Base-by-base conservation (phyloP, 2,329 filamentous ascomycete species). In the Helotiales sp. region DNA sequence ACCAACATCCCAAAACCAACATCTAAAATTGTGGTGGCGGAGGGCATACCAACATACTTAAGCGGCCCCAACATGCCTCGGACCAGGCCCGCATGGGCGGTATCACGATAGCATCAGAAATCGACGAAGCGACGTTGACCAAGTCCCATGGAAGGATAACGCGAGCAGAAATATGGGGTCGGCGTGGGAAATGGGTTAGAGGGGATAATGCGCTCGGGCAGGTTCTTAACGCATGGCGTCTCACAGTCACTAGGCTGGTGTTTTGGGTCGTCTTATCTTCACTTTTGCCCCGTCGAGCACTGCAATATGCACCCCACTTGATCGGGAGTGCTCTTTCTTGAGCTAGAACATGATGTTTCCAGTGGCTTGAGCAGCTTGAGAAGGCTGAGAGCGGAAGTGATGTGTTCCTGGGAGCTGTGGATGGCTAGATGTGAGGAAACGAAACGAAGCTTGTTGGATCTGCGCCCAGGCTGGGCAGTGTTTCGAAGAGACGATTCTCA, bases 221-320 rank as follows among this genome's bases (percentile, higher is more conserved):
- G 25, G 46, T 29, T 48, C 46, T 48, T 27, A 33, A 48, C 25
- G 46, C 27, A 30, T 33, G 29, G 27, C 24, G 46, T 48, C 17
- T 48, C 46, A 48, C 25, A 12, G 10, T 13, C 31, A 27, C 46
- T 17, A 48, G 13, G 46, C 25, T 12, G 9, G 29, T 48, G 46
- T 48, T 48, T 48, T 30, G 46, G 15, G 19, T 48, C 46, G 29
- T 31, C 46, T 48, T 48, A 48, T 48, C 46, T 31, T 48, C 27
- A 12, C 10, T 44, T 13, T 15, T 24, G 19, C 15, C n/a, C 31
- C 31, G 31, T 34, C 10, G n/a, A 34, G n/a, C n/a, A 15, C 31
- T 34, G 12, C n/a, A 10, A 15, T 15, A n/a, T 34, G 31, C 31
- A 13, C 40, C 22, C 40, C 40, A 44, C 40, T 27, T 44, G 22